Conservation (phyloP, 495 filamentous ascomycete genomes). For the Massariosphaeria phaeospora region DNA sequence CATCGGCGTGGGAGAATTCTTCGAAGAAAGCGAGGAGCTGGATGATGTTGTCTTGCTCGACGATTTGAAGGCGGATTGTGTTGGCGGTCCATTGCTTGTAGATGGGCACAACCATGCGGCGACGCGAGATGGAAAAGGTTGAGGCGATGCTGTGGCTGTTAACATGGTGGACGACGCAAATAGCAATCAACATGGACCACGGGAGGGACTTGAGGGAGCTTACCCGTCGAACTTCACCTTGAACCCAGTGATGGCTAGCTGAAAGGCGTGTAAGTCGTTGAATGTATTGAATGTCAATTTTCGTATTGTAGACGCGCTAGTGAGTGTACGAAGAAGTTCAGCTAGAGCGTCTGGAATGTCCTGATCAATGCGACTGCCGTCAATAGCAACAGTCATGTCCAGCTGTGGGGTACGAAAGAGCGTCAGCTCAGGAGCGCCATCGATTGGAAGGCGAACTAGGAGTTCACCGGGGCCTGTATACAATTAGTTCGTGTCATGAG, state of each 20-base stretch:
- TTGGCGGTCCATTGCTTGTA: slow-evolving; percentile 85
- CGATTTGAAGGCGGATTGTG: slow-evolving; percentile 68
- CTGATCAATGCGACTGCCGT: slow-evolving; percentile 28
- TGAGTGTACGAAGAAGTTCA: slow-evolving; percentile 31
- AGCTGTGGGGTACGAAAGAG: slow-evolving; percentile 39
- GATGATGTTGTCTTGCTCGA: slow-evolving; percentile 63
- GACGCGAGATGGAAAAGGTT: slow-evolving; percentile 74
- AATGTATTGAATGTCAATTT: slow-evolving; percentile 39
- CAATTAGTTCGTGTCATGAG: neutral
- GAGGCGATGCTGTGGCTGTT: slow-evolving; percentile 51
- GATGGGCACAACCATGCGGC: slow-evolving; percentile 80
- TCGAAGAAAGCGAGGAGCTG: slow-evolving; percentile 80
- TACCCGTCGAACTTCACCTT: slow-evolving; percentile 66
- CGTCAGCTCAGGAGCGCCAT: slow-evolving; percentile 30
- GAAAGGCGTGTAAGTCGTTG: slow-evolving; percentile 67
- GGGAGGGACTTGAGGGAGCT: too few species aligned
- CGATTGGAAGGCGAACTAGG: slow-evolving; percentile 37
- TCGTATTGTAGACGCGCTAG: slow-evolving; percentile 33
- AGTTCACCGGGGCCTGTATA: slow-evolving; percentile 38
- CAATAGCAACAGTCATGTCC: slow-evolving; percentile 37
- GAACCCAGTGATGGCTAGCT: slow-evolving; percentile 72
- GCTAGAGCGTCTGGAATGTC: slow-evolving; percentile 29
- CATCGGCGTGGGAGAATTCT: slow-evolving; percentile 73
- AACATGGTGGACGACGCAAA: neutral
- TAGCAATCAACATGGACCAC: too few species aligned